Evolutionary conservation across 2,329 filamentous ascomycete species (phyloP).

Genomic region (Aphanocladium album): DNA sequence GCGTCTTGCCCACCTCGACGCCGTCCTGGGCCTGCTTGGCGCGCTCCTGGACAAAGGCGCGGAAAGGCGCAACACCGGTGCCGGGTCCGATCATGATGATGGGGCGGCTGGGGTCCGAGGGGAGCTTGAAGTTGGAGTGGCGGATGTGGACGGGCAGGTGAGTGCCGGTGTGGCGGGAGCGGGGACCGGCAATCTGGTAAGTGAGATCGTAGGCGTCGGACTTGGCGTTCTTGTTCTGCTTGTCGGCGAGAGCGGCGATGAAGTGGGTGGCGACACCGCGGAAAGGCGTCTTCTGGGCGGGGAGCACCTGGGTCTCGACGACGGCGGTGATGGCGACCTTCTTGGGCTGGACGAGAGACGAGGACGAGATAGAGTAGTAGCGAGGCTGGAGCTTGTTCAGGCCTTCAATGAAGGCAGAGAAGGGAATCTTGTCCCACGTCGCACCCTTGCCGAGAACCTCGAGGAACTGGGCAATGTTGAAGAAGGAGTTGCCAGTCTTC

Average conservation of each 20-base stretch:
- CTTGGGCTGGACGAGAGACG: constrained; percentile 86
- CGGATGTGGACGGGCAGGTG: constrained; percentile 93
- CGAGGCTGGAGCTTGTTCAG: constrained; percentile 92
- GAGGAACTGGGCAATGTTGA: constrained; percentile 86
- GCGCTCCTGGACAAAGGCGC: constrained; percentile 90
- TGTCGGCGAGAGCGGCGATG: constrained; percentile 87
- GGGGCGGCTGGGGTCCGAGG: constrained; percentile 88
- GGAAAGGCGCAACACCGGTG: constrained; percentile 94
- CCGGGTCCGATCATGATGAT: constrained; percentile 95
- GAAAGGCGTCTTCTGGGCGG: constrained; percentile 73
- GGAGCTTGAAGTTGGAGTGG: constrained; percentile 98
- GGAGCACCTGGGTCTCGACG: constrained; percentile 76
- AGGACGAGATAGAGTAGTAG: constrained; percentile 99
- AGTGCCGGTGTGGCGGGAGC: constrained; percentile 95
- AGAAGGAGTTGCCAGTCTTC: constrained; percentile 72
- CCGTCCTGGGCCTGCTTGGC: constrained; percentile 77
- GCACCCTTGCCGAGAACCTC: constrained; percentile 65
- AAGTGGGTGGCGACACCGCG: constrained; percentile 98
- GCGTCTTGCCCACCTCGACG: constrained; percentile 75
- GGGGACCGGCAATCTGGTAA: constrained; percentile 81
- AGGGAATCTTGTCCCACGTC: constrained; percentile 80
- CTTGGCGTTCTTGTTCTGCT: constrained; percentile 82
- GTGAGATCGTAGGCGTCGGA: constrained; percentile 79
- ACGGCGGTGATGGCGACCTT: constrained; percentile 94
- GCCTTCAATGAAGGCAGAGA: constrained; percentile 91